These are phyloP conservation scores for Fragaria nilgerrensis DNA, from an alignment of 306 rosid genomes.

Conservation along the genomic window DNA sequence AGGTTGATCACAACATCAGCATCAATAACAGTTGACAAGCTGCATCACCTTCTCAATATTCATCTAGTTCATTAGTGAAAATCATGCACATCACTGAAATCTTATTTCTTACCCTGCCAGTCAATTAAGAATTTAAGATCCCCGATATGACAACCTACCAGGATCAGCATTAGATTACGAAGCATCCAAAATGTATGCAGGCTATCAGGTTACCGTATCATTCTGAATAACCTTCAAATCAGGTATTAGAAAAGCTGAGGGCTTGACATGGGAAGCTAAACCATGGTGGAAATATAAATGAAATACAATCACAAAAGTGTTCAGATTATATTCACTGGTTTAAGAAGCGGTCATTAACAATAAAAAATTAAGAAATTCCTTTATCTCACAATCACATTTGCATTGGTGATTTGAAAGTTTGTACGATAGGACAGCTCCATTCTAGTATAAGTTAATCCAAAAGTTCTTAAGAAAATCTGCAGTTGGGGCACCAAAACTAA, in stretches of 20 bases:
- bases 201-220: background rate
- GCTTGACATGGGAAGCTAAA: background rate
- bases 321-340: background rate
- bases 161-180: background rate
- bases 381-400: background rate
- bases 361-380: background rate
- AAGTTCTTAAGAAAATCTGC: background rate
- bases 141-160: background rate
- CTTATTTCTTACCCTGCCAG: background rate
- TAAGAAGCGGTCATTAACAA: background rate
- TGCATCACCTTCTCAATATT: background rate
- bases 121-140: background rate
- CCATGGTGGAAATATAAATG: background rate
- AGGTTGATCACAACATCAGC: background rate
- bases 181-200: background rate
- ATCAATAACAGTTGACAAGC: constrained; percentile 7
- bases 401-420: background rate
- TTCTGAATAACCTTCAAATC: background rate
- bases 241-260: background rate
- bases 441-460: background rate
- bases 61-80: background rate
- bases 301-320: background rate
- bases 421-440: background rate
- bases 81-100: background rate
- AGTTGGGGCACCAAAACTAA: background rate